Conservation (phyloP, 2,329 filamentous ascomycete species). For the Aschersonia sp. region DNA sequence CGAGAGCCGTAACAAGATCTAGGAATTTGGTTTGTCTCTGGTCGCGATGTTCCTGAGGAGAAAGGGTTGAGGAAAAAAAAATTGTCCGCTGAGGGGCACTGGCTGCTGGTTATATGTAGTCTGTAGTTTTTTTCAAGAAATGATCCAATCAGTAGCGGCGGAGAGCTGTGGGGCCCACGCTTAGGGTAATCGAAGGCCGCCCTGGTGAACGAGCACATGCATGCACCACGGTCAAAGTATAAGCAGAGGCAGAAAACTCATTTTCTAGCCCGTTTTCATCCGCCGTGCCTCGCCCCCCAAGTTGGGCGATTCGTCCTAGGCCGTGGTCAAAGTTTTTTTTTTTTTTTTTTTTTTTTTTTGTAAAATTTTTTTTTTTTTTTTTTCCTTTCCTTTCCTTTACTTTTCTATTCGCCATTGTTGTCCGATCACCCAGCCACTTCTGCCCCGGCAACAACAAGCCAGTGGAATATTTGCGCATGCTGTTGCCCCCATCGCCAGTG, state of each 20-base stretch:
- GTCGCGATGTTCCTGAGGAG: constrained; percentile 16
- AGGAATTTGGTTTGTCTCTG: constrained; percentile 21
- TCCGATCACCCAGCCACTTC: too few species aligned
- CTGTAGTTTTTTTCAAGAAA: constrained; percentile 13
- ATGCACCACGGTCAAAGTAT: background rate
- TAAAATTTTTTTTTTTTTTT: background rate
- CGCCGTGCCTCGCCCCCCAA: too few species aligned
- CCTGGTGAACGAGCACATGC: background rate
- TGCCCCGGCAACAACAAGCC: too few species aligned
- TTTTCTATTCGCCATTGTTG: too few species aligned
- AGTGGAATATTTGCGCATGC: too few species aligned
- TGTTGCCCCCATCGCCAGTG: too few species aligned
- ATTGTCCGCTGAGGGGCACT: constrained; percentile 23
- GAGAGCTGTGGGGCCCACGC: constrained; percentile 5
- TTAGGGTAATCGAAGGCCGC: constrained; percentile 9
- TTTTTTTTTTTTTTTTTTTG: background rate
- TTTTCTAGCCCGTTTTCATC: background rate
- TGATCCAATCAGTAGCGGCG: constrained; percentile 8
- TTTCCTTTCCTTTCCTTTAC: too few species aligned
- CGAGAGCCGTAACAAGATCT: constrained; percentile 26
- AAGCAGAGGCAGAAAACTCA: background rate
- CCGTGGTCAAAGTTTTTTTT: background rate
- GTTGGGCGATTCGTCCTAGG: background rate
- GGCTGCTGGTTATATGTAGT: constrained; percentile 13
- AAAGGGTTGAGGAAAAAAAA: constrained; percentile 19